Evolutionary conservation across 1,139 yeast genomes (phyloP).

Genomic region (Kodamaea plutei): DNA sequence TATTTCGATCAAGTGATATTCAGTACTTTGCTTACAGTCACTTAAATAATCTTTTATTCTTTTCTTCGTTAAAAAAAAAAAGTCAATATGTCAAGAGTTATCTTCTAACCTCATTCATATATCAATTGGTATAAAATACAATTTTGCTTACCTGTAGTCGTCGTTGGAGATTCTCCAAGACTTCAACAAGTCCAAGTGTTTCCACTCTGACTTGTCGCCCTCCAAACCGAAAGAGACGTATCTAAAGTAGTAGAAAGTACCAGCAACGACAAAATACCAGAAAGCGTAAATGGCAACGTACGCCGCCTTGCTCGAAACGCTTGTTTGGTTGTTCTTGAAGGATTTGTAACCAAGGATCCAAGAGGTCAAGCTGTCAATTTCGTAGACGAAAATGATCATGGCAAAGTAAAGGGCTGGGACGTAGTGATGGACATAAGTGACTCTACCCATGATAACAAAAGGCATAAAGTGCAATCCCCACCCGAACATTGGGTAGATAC

Average conservation of each 20-base stretch:
- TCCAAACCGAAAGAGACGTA: slow-evolving; percentile 88
- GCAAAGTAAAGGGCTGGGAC: slow-evolving; percentile 96
- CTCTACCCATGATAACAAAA: slow-evolving; percentile 92
- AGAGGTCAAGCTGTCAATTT: slow-evolving; percentile 60
- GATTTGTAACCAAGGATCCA: slow-evolving; percentile 33
- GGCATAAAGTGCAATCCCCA: slow-evolving; percentile 95
- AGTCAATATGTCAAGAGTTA: slow-evolving; percentile 3
- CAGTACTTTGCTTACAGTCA: too few relatives aligned
- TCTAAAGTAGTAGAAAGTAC: slow-evolving; percentile 67
- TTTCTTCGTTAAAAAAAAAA: too few relatives aligned
- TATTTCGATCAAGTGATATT: too few relatives aligned
- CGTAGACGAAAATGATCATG: slow-evolving; percentile 72
- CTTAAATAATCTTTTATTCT: too few relatives aligned
- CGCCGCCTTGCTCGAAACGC: slow-evolving; percentile 18
- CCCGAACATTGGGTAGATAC: slow-evolving; percentile 86
- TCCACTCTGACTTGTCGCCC: slow-evolving; percentile 67
- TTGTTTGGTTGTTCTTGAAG: slow-evolving; percentile 8
- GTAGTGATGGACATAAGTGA: slow-evolving; percentile 95
- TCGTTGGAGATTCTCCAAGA: slow-evolving; percentile 62
- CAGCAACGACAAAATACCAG: slow-evolving; percentile 58
- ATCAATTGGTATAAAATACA: not conserved
- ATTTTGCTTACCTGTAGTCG: slow-evolving; percentile 19
- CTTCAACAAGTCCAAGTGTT: slow-evolving; percentile 68
- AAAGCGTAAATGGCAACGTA: slow-evolving; percentile 31
- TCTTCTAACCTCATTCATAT: too few relatives aligned